Base-by-base conservation (phyloP, 1,139 yeast genomes). In the Hemisphaericaspora xylanilytica region DNA sequence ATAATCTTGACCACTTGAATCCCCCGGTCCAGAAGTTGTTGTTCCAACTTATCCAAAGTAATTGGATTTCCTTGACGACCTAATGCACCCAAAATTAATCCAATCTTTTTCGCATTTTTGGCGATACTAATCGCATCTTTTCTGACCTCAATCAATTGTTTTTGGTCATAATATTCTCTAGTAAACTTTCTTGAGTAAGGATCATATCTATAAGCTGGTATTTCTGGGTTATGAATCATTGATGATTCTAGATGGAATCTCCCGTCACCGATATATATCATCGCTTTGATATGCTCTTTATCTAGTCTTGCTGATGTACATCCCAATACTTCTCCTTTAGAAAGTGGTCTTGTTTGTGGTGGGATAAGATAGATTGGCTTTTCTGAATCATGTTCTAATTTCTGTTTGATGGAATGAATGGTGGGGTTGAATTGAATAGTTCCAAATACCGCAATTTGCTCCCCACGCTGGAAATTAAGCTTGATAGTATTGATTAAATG, bases 341-440 rank as follows among this genome's bases (percentile, higher is more conserved):
- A 89, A 11, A 92, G 65, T 0, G 99, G 99, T 70, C 79, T 78
- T 9, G 88, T 85, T 58, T 92, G 99, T 0, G 98, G 97, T 1
- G 97, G 86, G 3, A 80, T 73, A 5, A 87, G 71, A 56, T 76
- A 81, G 4, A 84, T 60, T 36, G 84, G 73, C 50, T 77, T 67
- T 20, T 74, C 75, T 1, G 51, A 50, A 37, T 75, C 78, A 36
- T 61, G 63, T 35, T 75, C 78, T 21, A 85, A 61, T 41, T 76
- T 79, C 31, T 77, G 78, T 49, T 80, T 78, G 14, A 89, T 75
- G 38, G 87, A 79, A 58, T 92, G 97, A 16, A 92, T 80, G 0
- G 96, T 82, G 12, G 97, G 97, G 56, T 94, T 94, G 66, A 92
- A 92, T 59, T 92, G 99, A 55, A 92, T 94, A 5, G 98, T 94